phyloP scores from a whole-genome alignment of 2,329 filamentous ascomycete genomes.

The Penicillium sp. region DNA sequence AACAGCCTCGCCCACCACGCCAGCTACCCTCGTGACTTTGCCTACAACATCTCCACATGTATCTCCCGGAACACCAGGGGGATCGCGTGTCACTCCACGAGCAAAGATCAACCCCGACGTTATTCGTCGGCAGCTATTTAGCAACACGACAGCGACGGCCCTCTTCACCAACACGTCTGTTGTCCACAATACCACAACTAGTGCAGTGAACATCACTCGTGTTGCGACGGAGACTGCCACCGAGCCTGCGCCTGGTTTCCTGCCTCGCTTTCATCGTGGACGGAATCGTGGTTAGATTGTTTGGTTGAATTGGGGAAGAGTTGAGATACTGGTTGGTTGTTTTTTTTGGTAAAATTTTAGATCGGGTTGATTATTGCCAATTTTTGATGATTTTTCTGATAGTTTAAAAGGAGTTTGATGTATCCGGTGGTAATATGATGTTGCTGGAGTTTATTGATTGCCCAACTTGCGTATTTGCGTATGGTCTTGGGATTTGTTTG shows the following conservation, averaged over 20 bases:
- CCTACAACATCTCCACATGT: background rate
- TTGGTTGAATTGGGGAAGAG: background rate
- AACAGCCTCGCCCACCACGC: background rate
- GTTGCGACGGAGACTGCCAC: background rate
- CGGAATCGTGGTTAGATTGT: conserved; percentile 1
- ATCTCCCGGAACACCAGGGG: background rate
- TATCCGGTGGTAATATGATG: conserved; percentile 5
- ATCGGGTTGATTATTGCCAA: background rate
- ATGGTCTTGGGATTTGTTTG: background rate
- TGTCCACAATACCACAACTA: background rate
- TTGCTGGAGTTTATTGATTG: background rate
- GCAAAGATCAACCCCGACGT: conserved; percentile 2
- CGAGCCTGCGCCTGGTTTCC: conserved; percentile 2
- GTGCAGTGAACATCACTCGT: conserved; percentile 1
- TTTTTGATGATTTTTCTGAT: background rate
- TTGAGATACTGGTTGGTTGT: background rate
- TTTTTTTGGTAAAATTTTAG: background rate
- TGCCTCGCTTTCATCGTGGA: conserved; percentile 8
- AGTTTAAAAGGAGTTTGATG: background rate
- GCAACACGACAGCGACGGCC: background rate
- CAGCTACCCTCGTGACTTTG: conserved; percentile 1
- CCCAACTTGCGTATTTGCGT: background rate
- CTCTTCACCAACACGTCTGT: conserved; percentile 2
- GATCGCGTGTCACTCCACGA: background rate
- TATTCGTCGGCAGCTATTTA: background rate